phyloP scores from a whole-genome alignment of 2,329 filamentous ascomycete species.

The Aspergillus cejpii region DNA sequence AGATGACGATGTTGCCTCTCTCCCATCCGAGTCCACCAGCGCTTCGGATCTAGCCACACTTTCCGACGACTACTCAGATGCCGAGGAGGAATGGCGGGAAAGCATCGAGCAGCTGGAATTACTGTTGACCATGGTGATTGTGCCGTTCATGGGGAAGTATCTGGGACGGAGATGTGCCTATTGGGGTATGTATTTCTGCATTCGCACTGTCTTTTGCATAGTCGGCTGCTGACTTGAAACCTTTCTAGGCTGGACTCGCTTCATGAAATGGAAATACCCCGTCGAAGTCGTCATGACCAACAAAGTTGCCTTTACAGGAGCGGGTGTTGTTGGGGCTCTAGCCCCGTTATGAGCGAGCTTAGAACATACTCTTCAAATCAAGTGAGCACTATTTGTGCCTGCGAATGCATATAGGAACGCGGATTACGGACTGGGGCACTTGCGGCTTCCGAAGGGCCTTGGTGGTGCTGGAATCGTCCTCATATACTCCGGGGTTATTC shows the following conservation, averaged over 20 bases:
- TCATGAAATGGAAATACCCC: slow-evolving; percentile 90
- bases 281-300: slow-evolving; percentile 63
- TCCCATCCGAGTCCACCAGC: slow-evolving; percentile 38
- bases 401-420: no score
- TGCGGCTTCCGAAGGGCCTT: no score
- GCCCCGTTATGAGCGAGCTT: slow-evolving; percentile 31
- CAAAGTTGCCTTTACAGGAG: slow-evolving; percentile 57
- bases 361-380: neutral
- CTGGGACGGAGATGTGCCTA: slow-evolving; percentile 91
- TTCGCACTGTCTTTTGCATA: no score
- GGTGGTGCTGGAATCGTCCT: no score
- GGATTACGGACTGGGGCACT: no score
- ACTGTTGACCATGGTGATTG: slow-evolving; percentile 85
- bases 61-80: slow-evolving; percentile 63
- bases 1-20: slow-evolving; percentile 40
- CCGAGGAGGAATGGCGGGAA: slow-evolving; percentile 90
- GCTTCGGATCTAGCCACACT: slow-evolving; percentile 40
- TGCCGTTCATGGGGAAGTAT: slow-evolving; percentile 92
- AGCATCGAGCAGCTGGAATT: slow-evolving; percentile 90
- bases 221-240: slow-evolving; percentile 5
- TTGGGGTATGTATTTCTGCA: slow-evolving; percentile 60
- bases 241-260: slow-evolving; percentile 72
- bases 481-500: no score
- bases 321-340: slow-evolving; percentile 55
- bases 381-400: neutral